These are phyloP conservation scores for Hordeum pubiflorum DNA, from an alignment of 202 grass and related monocot genomes.

Conservation along the genomic window DNA sequence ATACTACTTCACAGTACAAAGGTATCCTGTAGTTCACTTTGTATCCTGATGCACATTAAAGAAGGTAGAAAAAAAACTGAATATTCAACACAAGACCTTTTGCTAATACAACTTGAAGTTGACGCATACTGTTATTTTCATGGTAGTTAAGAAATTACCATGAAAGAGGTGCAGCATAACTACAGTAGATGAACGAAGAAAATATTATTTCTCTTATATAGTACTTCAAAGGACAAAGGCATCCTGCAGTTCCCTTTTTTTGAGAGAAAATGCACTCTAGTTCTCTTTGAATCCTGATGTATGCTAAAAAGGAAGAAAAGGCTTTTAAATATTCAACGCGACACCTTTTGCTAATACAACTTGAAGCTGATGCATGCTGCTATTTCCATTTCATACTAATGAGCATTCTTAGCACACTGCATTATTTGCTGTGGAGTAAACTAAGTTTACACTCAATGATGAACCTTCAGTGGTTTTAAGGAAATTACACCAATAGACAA, in stretches of 20 bases:
- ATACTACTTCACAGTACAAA: conserved; percentile 2
- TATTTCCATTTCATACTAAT: not conserved
- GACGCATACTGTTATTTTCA: not conserved
- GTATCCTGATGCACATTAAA: not conserved
- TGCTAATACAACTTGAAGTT: conserved; percentile 5
- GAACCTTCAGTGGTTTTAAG: not conserved
- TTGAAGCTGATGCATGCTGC: not conserved
- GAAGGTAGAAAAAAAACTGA: not conserved
- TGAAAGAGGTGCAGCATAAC: not conserved
- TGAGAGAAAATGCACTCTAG: not conserved
- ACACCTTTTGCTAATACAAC: not conserved
- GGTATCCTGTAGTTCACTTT: not conserved
- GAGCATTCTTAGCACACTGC: not conserved
- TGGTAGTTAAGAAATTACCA: not conserved
- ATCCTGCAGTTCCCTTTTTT: not conserved
- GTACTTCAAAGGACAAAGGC: not conserved
- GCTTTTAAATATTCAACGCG: not conserved
- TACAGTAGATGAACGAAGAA: not conserved
- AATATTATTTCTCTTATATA: not conserved
- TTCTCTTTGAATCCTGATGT: not conserved
- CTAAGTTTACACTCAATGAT: not conserved
- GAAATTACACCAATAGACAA: not conserved
- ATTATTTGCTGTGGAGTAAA: not conserved
- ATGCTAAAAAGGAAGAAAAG: not conserved
- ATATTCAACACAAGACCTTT: not conserved